Evolutionary conservation across 805 yeast genomes (phyloP).

Genomic region (Saccharomycopsis oosterbeekiorum): DNA sequence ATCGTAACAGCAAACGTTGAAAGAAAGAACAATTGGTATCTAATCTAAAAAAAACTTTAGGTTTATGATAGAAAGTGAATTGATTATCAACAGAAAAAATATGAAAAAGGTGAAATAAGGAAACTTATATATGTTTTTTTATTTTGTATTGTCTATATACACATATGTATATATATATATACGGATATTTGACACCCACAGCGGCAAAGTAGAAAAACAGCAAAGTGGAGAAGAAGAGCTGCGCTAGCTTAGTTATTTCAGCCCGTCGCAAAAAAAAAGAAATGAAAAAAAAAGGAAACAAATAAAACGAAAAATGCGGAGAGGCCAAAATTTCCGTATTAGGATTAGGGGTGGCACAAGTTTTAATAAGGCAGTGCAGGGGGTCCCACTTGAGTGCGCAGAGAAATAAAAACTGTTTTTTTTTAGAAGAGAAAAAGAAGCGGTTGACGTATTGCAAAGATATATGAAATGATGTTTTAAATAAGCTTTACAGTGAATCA

Average conservation of each 20-base stretch:
- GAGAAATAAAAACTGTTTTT: not conserved
- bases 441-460: not conserved
- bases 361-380: not conserved
- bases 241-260: not conserved
- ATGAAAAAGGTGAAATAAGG: not conserved
- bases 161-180: not conserved
- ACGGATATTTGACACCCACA: not conserved
- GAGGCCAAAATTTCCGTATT: not conserved
- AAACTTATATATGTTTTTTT: not conserved
- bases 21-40: too few relatives aligned
- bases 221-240: not conserved
- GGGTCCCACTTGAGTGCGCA: not conserved
- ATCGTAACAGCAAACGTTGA: too few relatives aligned
- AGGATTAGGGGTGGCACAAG: not conserved
- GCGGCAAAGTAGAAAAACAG: not conserved
- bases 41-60: too few relatives aligned
- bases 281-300: not conserved
- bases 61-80: too few relatives aligned
- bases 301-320: not conserved
- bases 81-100: too few relatives aligned
- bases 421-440: not conserved
- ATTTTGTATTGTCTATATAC: not conserved
- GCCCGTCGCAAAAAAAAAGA: not conserved
- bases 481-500: not conserved
- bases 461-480: not conserved